Percentiles rank a stretch among this genome's conserved stretches.
These are phyloP conservation scores for Boletus eberwhitei DNA, from an alignment of 768 basidiomycete species.

Conservation along the genomic window DNA sequence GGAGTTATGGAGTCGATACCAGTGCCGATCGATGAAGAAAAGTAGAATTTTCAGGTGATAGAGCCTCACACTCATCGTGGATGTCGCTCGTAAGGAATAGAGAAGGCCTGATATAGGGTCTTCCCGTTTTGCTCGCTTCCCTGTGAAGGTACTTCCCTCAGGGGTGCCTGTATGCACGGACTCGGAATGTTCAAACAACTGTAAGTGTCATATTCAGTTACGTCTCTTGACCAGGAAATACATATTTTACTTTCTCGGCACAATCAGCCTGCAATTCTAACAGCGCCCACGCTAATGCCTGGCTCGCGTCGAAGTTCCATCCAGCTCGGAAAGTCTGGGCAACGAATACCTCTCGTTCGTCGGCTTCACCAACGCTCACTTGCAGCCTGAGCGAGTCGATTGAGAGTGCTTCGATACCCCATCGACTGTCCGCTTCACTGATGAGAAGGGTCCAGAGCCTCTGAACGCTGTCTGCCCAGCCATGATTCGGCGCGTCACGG, in stretches of 20 bases:
- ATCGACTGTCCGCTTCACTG: conserved; percentile 59
- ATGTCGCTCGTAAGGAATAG: conserved; percentile 38
- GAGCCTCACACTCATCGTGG: conserved; percentile 37
- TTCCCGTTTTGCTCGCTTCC: conserved; percentile 54
- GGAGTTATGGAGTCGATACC: conserved; percentile 55
- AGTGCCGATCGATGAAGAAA: conserved; percentile 82
- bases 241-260: conserved; percentile 52
- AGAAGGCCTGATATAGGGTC: conserved; percentile 61
- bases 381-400: conserved; percentile 65
- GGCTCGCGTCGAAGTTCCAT: conserved; percentile 61
- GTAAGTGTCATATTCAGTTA: conserved; percentile 1
- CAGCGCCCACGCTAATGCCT: conserved; percentile 77
- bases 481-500: conserved; percentile 29
- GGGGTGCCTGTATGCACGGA: conserved; percentile 41
- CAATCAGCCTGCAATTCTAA: conserved; percentile 82
- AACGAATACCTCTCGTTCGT: conserved; percentile 46
- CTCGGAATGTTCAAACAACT: conserved; percentile 69
- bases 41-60: conserved; percentile 72
- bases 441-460: conserved; percentile 56
- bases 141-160: conserved; percentile 27
- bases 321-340: conserved; percentile 70
- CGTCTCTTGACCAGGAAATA: background rate
- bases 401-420: conserved; percentile 63
- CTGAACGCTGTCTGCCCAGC: conserved; percentile 46
- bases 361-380: conserved; percentile 16